phyloP scores from a whole-genome alignment of 805 yeast genomes.

The Isabelozyma pseudorhagii region DNA sequence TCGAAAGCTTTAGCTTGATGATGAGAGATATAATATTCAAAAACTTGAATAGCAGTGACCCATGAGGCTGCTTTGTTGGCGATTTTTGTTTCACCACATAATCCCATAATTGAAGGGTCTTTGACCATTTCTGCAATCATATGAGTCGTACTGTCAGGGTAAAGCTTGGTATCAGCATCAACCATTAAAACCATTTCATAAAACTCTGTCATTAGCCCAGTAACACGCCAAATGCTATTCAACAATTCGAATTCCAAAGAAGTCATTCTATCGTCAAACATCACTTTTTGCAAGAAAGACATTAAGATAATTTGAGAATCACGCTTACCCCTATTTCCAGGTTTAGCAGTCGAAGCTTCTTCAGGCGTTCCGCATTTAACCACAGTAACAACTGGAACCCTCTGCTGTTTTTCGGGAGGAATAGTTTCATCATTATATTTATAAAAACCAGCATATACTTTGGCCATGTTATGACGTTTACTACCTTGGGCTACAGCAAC shows the following conservation, averaged over 20 bases:
- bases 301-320: constrained; percentile 89
- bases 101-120: constrained; percentile 84
- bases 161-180: constrained; percentile 90
- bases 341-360: constrained; percentile 62
- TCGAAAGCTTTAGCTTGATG: constrained; percentile 94
- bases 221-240: constrained; percentile 71
- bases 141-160: constrained; percentile 83
- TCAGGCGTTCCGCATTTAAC: constrained; percentile 88
- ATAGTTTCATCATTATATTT: constrained; percentile 75
- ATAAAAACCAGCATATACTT: constrained; percentile 92
- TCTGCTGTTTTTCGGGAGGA: constrained; percentile 77
- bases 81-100: constrained; percentile 93
- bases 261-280: constrained; percentile 93
- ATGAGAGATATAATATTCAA: constrained; percentile 89
- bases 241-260: constrained; percentile 79
- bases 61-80: constrained; percentile 78
- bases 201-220: constrained; percentile 79
- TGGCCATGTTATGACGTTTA: constrained; percentile 97
- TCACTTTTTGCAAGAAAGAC: constrained; percentile 84
- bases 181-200: constrained; percentile 88
- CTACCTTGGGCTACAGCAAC: constrained; percentile 94
- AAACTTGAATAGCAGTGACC: constrained; percentile 93
- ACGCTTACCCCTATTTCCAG: constrained; percentile 95
- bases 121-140: constrained; percentile 87
- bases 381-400: constrained; percentile 73